Percentiles rank a stretch among this genome's conserved stretches.
Conservation (phyloP, 441 rosid species). For the Mallotus japonicus region DNA sequence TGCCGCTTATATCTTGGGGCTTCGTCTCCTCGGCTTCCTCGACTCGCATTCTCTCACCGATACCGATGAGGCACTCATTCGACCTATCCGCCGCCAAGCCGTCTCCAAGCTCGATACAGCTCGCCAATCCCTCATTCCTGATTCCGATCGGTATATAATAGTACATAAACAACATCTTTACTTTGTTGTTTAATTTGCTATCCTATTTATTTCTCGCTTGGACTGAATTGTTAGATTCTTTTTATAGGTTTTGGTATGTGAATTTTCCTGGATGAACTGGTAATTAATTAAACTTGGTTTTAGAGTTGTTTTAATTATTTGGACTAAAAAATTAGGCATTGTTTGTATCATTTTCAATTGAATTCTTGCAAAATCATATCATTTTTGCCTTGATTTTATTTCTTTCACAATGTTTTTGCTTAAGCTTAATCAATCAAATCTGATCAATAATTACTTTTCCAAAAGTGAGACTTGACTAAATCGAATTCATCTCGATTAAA, state of each 20-base stretch:
- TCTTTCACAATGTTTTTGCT: no score
- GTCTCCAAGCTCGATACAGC: constrained; percentile 60
- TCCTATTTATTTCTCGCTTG: not conserved
- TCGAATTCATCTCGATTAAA: not conserved
- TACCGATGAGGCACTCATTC: constrained; percentile 50
- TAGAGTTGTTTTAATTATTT: not conserved
- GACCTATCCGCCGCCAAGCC: constrained; percentile 66
- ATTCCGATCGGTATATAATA: constrained; percentile 64
- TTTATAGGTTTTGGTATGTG: not conserved
- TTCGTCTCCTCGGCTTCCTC: constrained; percentile 87
- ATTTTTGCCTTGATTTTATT: no score
- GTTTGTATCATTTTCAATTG: no score
- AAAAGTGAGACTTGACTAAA: no score
- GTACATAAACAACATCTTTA: not conserved
- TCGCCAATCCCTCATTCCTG: constrained; percentile 52
- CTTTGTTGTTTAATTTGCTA: not conserved
- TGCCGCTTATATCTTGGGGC: constrained; percentile 65
- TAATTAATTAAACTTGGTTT: not conserved
- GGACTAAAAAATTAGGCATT: no score
- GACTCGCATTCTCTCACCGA: constrained; percentile 65
- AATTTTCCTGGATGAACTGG: not conserved
- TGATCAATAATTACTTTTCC: no score
- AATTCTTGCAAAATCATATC: no score
- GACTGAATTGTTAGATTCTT: constrained; percentile 5
- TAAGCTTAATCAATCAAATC: no score